phyloP scores from a whole-genome alignment of 306 rosid species.

The Begonia fuchsioides region DNA sequence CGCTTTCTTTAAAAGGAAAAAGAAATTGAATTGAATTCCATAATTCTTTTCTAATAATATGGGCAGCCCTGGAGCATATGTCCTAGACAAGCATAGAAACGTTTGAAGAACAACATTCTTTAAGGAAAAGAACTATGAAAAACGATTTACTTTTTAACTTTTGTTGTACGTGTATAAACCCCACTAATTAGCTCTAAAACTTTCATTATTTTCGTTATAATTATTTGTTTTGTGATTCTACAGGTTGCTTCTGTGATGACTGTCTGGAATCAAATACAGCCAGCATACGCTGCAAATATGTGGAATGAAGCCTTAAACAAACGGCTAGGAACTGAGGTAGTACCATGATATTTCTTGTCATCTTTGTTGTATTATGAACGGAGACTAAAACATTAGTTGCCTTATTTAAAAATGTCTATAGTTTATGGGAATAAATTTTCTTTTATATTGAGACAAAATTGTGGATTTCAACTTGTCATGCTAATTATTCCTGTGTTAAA shows the following conservation, averaged over 20 bases:
- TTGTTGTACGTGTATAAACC: not conserved
- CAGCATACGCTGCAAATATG: slow-evolving; percentile 80
- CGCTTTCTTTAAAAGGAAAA: no score
- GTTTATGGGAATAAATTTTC: no score
- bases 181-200: slow-evolving; percentile 3
- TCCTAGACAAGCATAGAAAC: no score
- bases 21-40: no score
- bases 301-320: slow-evolving; percentile 98
- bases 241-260: slow-evolving; percentile 98
- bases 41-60: no score
- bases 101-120: no score
- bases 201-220: slow-evolving; percentile 9
- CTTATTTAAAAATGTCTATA: no score
- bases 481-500: no score
- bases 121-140: not conserved
- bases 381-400: no score
- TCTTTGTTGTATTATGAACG: slow-evolving; percentile 7
- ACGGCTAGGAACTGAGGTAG: slow-evolving; percentile 76
- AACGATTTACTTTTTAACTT: not conserved
- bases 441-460: no score
- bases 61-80: no score
- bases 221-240: slow-evolving; percentile 12
- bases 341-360: slow-evolving; percentile 2
- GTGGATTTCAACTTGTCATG: no score
- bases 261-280: slow-evolving; percentile 80